These are phyloP conservation scores for Posidonia oceanica DNA, from an alignment of 116 monocot species.

Conservation along the genomic window DNA sequence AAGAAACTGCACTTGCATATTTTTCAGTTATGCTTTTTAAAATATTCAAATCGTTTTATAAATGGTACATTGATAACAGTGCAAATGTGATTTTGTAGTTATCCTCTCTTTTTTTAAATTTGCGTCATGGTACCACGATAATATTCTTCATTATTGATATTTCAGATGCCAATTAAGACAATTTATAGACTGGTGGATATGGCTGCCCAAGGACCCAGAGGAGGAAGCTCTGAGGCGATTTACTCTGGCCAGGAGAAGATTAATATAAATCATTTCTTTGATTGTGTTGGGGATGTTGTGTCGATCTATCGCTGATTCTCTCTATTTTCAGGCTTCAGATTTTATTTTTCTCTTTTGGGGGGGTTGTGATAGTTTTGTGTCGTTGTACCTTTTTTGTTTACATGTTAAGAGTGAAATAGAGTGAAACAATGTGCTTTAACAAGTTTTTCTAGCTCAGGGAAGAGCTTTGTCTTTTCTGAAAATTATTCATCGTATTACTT, in stretches of 20 bases:
- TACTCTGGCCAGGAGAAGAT: constrained; percentile 74
- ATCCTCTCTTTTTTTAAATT: neutral
- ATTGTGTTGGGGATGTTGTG: constrained; percentile 62
- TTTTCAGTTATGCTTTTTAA: neutral
- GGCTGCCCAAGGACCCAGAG: constrained; percentile 76
- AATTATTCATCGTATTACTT: no score
- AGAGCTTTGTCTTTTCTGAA: no score
- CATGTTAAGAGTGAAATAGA: no score
- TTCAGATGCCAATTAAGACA: constrained; percentile 78
- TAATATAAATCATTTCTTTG: constrained; percentile 76
- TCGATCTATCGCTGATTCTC: constrained; percentile 16
- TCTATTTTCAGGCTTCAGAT: no score
- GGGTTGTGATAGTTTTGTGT: no score
- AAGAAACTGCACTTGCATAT: neutral
- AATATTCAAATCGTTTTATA: neutral
- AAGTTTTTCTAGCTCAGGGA: no score
- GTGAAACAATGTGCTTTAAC: neutral
- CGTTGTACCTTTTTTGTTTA: neutral
- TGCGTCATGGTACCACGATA: neutral
- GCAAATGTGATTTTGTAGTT: neutral
- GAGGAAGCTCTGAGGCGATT: constrained; percentile 76
- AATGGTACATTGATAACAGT: neutral
- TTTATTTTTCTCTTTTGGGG: no score
- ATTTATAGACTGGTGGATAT: constrained; percentile 84
- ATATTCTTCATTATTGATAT: neutral